phyloP scores from a whole-genome alignment of 2,329 filamentous ascomycete genomes.

The Neofusicoccum cordaticola region DNA sequence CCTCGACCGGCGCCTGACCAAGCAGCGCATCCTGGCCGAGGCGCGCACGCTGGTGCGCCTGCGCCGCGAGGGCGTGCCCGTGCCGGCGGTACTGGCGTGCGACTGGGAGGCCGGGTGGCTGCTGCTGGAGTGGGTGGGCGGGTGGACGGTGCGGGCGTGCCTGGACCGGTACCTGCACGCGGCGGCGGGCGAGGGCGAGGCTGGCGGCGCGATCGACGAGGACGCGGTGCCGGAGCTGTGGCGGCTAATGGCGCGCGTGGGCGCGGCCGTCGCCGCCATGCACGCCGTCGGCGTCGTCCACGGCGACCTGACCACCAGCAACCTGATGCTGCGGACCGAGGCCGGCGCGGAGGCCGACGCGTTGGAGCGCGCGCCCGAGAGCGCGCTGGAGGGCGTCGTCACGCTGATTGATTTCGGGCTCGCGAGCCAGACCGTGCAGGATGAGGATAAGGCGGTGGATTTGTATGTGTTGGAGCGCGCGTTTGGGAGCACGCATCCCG shows the following conservation, averaged over 20 bases:
- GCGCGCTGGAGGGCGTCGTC: constrained; percentile 64
- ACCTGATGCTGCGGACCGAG: constrained; percentile 71
- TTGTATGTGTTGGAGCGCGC: constrained; percentile 93
- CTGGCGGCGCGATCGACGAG: background rate
- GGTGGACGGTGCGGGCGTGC: constrained; percentile 16
- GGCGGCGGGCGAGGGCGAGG: background rate
- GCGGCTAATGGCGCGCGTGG: constrained; percentile 68
- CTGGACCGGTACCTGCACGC: constrained; percentile 16
- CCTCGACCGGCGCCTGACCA: constrained; percentile 83
- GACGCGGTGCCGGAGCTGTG: constrained; percentile 41
- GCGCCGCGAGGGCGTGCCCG: constrained; percentile 71
- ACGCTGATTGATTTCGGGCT: constrained; percentile 94
- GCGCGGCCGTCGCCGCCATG: constrained; percentile 67
- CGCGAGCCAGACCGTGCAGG: constrained; percentile 73
- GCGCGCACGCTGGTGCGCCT: constrained; percentile 80
- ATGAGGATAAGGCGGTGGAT: constrained; percentile 94
- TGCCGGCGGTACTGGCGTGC: constrained; percentile 75
- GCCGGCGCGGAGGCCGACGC: background rate
- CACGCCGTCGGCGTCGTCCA: constrained; percentile 87
- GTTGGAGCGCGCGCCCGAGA: constrained; percentile 14
- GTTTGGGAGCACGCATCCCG: constrained; percentile 91
- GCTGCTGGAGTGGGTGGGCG: constrained; percentile 16
- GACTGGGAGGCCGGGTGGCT: constrained; percentile 51
- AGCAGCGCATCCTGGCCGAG: constrained; percentile 83
- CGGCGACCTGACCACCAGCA: constrained; percentile 95